Base-by-base conservation (phyloP, 106 monocot species). In the Acanthochlamys bracteata region DNA sequence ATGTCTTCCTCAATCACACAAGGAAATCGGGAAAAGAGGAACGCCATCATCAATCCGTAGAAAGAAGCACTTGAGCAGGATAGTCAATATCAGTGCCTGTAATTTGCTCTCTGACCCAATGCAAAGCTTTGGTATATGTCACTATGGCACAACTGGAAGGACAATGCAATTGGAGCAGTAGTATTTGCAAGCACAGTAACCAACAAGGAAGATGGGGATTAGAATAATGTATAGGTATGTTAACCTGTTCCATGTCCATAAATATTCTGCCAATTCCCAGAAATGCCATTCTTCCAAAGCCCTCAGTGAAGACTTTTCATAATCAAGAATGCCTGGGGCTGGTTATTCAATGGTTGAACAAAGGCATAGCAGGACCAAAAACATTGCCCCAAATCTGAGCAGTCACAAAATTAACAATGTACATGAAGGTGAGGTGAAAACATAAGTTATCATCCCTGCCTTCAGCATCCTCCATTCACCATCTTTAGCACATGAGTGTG, bases 191-290 rank as follows among this genome's bases (percentile, higher is more conserved):
- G 65, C 76, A 90, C 41, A 84, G 55, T 77, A 82, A 74, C 94
- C 94, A 94, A 59, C 84, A 95, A 55, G 94, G 90, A 33, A 95
- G 84, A 82, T 95, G 90, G n/a, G n/a, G 20, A 95, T 72, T 53
- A 82, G 52, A 20, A 86, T 16, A 27, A 90, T 20, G 43, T 90
- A 95, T 33, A 90, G 63, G 76, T 90, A 95, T 4, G 86, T 95
- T 7, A 90, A 90, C 40, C 90, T 95, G 59, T 84, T 87, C 94
- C 94, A 94, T 49, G 49, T 59, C 90, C 89, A 90, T 20, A 94
- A 65, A 27, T 74, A 72, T 49, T 82, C 78, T 25, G 82, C 59
- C 71, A 63, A 79, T 27, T 75, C 74, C 94, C 94, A 94, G 55
- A 94, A 23, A 56, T 54, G 7, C 78, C 83, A 21, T 66, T 10